Evolutionary conservation across 352 stramenopile genomes (phyloP), one percentile per base, ranked within the genome.

Genomic region (Globisporangium yorkense): DNA sequence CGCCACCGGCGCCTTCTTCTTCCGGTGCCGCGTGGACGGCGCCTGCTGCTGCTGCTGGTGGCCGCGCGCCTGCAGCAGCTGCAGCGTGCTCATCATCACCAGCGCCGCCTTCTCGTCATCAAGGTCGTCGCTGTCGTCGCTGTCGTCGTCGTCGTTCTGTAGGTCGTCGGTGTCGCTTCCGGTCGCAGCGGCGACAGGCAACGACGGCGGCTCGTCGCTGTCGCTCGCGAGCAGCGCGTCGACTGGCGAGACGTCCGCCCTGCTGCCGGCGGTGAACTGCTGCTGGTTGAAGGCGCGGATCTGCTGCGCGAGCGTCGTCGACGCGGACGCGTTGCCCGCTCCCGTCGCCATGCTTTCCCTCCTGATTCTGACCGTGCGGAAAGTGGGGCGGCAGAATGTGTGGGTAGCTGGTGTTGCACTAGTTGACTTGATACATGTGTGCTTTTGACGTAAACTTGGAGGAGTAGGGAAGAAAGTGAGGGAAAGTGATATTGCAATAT

Each of bases 51-150:
- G 13, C 21, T 20, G 53, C 13, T 24, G 39, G 9, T 31, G 35
- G 2, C 31, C 48, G 40, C 53, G 53, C 44, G 57, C 29, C 57
- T 63, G 48, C 29, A 63, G 50, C 13, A 63, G 49, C 29, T 63
- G 49, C 40, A 63, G 41, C 33, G 54, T 53, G 31, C 43, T 57
- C 57, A 63, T 63, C 57, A 63, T 63, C n/a, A 48, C 54, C 15
- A 51, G 46, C 24, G 50, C 55, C 0, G 45, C 44, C 18, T 58
- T 51, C 20, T 64, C 59, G 9, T 68, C 54, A 3, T 56, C 52
- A 12, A 62, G 41, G 10, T 45, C 59, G 3, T 61, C 43, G 10
- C 24, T 45, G 49, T 68, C 54, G 27, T 63, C 65, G 12, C 40
- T 43, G 20, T 51, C 45, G 13, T 59, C 39, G 21, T 59, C 24